phyloP scores from a whole-genome alignment of 495 filamentous ascomycete genomes.

The Aspergillus bridgeri region DNA sequence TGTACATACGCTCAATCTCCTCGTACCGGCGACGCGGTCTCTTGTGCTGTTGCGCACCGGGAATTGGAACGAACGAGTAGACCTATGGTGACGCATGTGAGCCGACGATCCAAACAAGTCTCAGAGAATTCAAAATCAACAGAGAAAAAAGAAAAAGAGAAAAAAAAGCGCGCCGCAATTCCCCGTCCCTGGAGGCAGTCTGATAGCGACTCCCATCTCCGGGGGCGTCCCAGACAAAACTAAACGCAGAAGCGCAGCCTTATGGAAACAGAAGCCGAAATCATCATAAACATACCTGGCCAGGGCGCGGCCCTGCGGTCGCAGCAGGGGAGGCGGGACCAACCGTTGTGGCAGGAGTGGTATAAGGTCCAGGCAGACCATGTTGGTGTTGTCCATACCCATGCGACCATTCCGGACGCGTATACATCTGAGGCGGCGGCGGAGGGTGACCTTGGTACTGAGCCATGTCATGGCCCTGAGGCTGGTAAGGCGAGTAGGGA shows the following conservation, averaged over 20 bases:
- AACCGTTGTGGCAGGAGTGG: constrained; percentile 57
- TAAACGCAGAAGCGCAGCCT: constrained; percentile 28
- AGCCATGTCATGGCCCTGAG: constrained; percentile 75
- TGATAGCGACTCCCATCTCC: constrained; percentile 16
- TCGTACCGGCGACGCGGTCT: constrained; percentile 91
- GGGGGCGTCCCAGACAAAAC: constrained; percentile 30
- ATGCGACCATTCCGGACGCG: constrained; percentile 79
- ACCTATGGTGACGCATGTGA: constrained; percentile 56
- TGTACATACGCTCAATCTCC: constrained; percentile 99
- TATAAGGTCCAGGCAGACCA: constrained; percentile 60
- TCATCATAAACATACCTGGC: constrained; percentile 66
- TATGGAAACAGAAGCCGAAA: constrained; percentile 32
- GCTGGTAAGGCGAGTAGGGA: constrained; percentile 82
- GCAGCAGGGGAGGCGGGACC: constrained; percentile 56
- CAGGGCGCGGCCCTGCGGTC: constrained; percentile 59
- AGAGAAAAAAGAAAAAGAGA: constrained; percentile 12
- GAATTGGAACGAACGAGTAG: constrained; percentile 97
- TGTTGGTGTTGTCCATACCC: constrained; percentile 65
- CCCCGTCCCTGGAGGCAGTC: constrained; percentile 24
- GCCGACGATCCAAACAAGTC: constrained; percentile 6
- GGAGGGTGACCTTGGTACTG: constrained; percentile 59
- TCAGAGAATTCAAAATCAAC: constrained; percentile 1
- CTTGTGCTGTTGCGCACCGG: constrained; percentile 96
- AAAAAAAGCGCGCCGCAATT: constrained; percentile 31
- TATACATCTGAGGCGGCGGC: constrained; percentile 63